A percentile compares a stretch with the other conserved stretches of the same genome.
phyloP scores from a whole-genome alignment of 495 filamentous ascomycete genomes.

The Penicillium manginii region DNA sequence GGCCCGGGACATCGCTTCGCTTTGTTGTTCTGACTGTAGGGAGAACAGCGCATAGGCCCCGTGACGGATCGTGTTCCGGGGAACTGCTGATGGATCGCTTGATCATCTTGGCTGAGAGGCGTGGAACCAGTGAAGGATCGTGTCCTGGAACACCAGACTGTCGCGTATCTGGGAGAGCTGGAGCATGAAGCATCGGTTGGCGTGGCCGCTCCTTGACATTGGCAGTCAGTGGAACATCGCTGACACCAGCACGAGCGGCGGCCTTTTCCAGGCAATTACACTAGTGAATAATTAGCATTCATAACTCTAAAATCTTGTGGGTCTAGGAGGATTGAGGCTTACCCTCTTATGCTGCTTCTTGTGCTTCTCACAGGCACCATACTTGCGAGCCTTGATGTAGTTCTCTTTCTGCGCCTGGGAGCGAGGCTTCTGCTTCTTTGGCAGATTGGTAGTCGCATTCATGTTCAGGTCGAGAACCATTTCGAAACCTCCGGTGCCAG shows the following conservation, averaged over 20 bases:
- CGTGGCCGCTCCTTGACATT: slow-evolving; percentile 16
- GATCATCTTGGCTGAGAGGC: slow-evolving; percentile 9
- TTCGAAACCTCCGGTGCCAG: slow-evolving; percentile 37
- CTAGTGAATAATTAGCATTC: slow-evolving; percentile 33
- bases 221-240: slow-evolving; percentile 20
- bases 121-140: slow-evolving; percentile 9
- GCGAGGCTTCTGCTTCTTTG: slow-evolving; percentile 51
- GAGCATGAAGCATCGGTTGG: slow-evolving; percentile 1
- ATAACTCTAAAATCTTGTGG: not conserved
- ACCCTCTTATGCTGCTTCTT: slow-evolving; percentile 54
- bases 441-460: slow-evolving; percentile 47
- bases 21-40: slow-evolving; percentile 3
- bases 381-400: slow-evolving; percentile 52
- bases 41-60: slow-evolving; percentile 6
- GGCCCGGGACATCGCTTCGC: not conserved
- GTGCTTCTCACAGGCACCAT: slow-evolving; percentile 53
- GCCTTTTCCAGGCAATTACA: slow-evolving; percentile 52
- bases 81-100: slow-evolving; percentile 13
- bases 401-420: slow-evolving; percentile 51
- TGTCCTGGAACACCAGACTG: slow-evolving; percentile 19
- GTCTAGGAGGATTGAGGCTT: slow-evolving; percentile 18
- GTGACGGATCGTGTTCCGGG: slow-evolving; percentile 12
- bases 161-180: slow-evolving; percentile 16
- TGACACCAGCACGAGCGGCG: slow-evolving; percentile 28
- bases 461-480: slow-evolving; percentile 54